phyloP scores from a whole-genome alignment of 2,329 filamentous ascomycete species.

The Exophiala viscosa region DNA sequence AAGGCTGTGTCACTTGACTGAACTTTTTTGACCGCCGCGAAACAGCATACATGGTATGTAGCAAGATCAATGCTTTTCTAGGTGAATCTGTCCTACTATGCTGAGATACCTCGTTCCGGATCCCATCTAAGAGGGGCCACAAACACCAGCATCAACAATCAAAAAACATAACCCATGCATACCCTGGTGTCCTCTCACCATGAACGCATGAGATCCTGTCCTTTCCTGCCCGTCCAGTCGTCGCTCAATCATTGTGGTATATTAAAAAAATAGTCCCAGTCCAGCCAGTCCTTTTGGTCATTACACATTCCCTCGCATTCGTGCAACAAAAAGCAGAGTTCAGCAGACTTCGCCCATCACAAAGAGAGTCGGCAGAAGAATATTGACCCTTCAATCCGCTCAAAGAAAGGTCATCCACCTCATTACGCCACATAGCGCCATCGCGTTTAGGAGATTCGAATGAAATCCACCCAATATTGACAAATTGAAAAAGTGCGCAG shows the following conservation, averaged over 20 bases:
- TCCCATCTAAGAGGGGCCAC: no score
- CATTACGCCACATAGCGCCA: slow-evolving; percentile 14
- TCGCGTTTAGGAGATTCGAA: not conserved
- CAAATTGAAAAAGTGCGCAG: slow-evolving; percentile 2
- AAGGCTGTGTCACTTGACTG: no score
- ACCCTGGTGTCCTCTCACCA: no score
- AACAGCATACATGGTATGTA: no score
- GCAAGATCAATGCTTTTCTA: no score
- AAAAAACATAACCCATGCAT: not conserved
- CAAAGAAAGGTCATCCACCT: slow-evolving; percentile 1
- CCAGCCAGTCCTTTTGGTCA: slow-evolving; percentile 25
- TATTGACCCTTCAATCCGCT: no score
- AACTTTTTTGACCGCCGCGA: no score
- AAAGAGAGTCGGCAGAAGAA: not conserved
- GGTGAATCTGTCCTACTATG: no score
- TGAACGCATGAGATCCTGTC: not conserved
- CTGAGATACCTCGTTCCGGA: no score
- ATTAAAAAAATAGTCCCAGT: slow-evolving; percentile 22
- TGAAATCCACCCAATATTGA: slow-evolving; percentile 3
- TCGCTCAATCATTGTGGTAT: slow-evolving; percentile 6
- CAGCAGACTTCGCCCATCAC: not conserved
- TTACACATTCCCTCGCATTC: slow-evolving; percentile 14
- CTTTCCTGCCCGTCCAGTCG: slow-evolving; percentile 5
- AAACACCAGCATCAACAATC: no score
- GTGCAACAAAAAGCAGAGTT: slow-evolving; percentile 10